A percentile compares a stretch with the other conserved stretches of the same genome.
Evolutionary conservation across 129 eudicot species (phyloP).

Genomic region (Pittosporum tobira): DNA sequence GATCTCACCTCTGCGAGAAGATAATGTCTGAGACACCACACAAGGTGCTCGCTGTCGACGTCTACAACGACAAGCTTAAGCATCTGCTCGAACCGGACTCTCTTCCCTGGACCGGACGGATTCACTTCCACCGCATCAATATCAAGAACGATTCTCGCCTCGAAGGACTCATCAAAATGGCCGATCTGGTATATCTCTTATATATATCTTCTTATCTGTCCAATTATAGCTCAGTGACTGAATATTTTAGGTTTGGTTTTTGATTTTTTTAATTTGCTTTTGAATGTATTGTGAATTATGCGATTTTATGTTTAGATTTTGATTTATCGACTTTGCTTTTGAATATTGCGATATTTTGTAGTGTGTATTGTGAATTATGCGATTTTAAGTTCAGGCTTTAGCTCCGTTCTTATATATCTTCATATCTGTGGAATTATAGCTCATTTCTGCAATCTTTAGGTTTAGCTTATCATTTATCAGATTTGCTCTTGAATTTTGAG

Average conservation of each 20-base stretch:
- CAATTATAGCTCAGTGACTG: too few species aligned
- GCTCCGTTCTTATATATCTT: too few species aligned
- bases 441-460: too few species aligned
- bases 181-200: constrained; percentile 65
- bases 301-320: constrained; percentile 4
- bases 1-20: constrained; percentile 96
- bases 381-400: too few species aligned
- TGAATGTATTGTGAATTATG: too few species aligned
- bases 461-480: too few species aligned
- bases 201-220: neutral
- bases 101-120: constrained; percentile 64
- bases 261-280: neutral
- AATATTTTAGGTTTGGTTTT: constrained; percentile 17
- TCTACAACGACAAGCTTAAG: constrained; percentile 86
- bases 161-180: constrained; percentile 89
- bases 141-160: constrained; percentile 94
- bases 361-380: neutral
- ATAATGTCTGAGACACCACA: constrained; percentile 73
- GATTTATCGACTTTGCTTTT: neutral
- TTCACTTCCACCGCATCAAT: constrained; percentile 86
- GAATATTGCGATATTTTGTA: neutral
- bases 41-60: constrained; percentile 83
- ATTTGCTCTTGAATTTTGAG: too few species aligned
- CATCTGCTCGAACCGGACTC: constrained; percentile 82
- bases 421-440: too few species aligned